Conservation (phyloP, 345 rosid genomes). For the Linum trigynum region DNA sequence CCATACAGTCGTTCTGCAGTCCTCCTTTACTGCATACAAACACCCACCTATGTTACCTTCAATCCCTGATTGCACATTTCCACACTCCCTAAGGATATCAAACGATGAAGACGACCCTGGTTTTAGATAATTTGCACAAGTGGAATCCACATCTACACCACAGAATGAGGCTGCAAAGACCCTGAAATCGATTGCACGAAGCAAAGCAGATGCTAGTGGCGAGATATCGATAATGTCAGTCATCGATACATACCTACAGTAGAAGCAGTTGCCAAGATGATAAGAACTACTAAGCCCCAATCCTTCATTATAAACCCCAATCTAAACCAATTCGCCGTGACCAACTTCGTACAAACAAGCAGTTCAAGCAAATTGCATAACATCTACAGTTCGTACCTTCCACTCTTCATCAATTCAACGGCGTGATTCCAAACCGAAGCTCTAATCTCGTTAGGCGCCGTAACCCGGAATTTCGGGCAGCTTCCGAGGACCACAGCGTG, state of each 20-base stretch:
- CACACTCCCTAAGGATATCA: slow-evolving; percentile 59
- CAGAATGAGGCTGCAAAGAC: slow-evolving; percentile 65
- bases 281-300: too few relatives aligned
- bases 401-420: slow-evolving; percentile 45
- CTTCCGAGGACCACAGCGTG: slow-evolving; percentile 92
- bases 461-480: slow-evolving; percentile 92
- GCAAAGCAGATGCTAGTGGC: slow-evolving; percentile 48
- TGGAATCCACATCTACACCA: slow-evolving; percentile 36
- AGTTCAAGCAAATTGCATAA: too few relatives aligned
- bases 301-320: too few relatives aligned
- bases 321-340: too few relatives aligned
- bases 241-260: slow-evolving; percentile 68
- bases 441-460: slow-evolving; percentile 42
- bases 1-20: slow-evolving; percentile 88
- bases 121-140: slow-evolving; percentile 32
- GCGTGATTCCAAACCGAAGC: slow-evolving; percentile 61
- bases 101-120: slow-evolving; percentile 24
- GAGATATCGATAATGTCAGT: slow-evolving; percentile 73
- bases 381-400: slow-evolving; percentile 32
- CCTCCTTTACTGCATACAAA: slow-evolving; percentile 58
- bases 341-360: too few relatives aligned
- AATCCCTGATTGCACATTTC: slow-evolving; percentile 48
- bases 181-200: slow-evolving; percentile 66
- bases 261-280: not conserved
- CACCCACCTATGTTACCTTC: slow-evolving; percentile 56